A percentile compares a stretch with the other conserved stretches of the same genome.
phyloP scores from a whole-genome alignment of 2,329 filamentous ascomycete species.

The Fusarium metavorans region DNA sequence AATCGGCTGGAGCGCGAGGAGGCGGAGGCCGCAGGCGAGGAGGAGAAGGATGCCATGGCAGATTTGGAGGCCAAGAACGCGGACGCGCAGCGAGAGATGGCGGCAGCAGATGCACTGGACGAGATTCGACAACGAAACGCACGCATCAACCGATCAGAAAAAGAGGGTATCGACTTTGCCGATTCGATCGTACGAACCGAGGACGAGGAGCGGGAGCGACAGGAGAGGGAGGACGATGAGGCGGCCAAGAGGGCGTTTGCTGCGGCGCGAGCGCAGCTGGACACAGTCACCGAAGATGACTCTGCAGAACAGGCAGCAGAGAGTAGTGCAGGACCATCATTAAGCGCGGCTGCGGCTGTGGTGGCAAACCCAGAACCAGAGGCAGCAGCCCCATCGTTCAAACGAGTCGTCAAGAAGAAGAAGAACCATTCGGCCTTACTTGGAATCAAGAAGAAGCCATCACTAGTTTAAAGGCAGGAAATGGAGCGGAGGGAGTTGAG shows the following conservation, averaged over 20 bases:
- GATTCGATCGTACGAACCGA: slow-evolving; percentile 65
- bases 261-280: slow-evolving; percentile 66
- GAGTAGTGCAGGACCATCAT: slow-evolving; percentile 29
- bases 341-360: slow-evolving; percentile 34
- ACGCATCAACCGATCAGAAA: slow-evolving; percentile 80
- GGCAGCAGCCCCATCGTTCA: slow-evolving; percentile 73
- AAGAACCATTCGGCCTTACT: slow-evolving; percentile 81
- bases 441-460: slow-evolving; percentile 88
- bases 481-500: not conserved
- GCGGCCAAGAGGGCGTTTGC: slow-evolving; percentile 83
- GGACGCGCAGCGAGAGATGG: slow-evolving; percentile 96
- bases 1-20: slow-evolving; percentile 86
- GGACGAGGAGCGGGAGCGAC: slow-evolving; percentile 71
- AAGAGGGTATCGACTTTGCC: slow-evolving; percentile 73
- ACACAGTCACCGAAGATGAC: slow-evolving; percentile 62
- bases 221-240: slow-evolving; percentile 87
- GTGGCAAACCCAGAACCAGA: slow-evolving; percentile 38
- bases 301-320: slow-evolving; percentile 44
- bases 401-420: slow-evolving; percentile 85
- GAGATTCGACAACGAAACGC: slow-evolving; percentile 95
- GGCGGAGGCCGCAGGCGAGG: slow-evolving; percentile 69
- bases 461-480: slow-evolving; percentile 59
- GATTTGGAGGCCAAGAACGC: slow-evolving; percentile 93
- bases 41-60: slow-evolving; percentile 91
- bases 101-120: slow-evolving; percentile 93